Conservation (phyloP, 768 basidiomycete genomes). For the Phanerochaete carnosa region DNA sequence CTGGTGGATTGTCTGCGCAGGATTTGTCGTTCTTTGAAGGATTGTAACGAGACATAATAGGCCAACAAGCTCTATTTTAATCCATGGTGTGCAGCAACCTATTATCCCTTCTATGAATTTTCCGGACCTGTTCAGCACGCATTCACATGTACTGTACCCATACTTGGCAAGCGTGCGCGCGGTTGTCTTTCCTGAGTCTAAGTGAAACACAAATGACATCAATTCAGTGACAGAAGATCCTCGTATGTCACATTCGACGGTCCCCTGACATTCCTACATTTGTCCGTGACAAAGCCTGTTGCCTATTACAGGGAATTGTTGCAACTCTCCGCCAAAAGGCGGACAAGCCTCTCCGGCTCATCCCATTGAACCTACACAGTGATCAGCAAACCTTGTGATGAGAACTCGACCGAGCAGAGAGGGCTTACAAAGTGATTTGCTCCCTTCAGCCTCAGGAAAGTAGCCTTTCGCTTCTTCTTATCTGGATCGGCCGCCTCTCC, state of each 20-base stretch:
- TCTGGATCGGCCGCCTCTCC: neutral
- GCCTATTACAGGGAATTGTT: too few species aligned
- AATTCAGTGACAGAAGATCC: too few species aligned
- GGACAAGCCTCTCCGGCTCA: neutral
- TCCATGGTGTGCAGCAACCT: neutral
- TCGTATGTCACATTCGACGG: too few species aligned
- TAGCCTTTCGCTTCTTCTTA: neutral
- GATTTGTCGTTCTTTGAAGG: conserved; percentile 90
- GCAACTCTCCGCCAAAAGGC: neutral
- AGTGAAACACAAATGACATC: too few species aligned
- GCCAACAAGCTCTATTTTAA: neutral
- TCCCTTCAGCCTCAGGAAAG: neutral
- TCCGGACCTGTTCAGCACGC: too few species aligned
- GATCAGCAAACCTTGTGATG: neutral
- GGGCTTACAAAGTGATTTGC: conserved; percentile 1
- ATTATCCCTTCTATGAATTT: too few species aligned
- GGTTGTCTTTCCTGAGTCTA: too few species aligned
- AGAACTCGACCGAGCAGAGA: neutral
- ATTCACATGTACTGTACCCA: too few species aligned
- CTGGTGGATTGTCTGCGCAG: conserved; percentile 73
- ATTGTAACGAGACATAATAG: conserved; percentile 30
- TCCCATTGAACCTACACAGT: conserved; percentile 1
- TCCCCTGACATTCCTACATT: too few species aligned
- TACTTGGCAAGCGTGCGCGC: too few species aligned
- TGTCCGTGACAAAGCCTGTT: neutral